Percentiles rank a stretch among this genome's conserved stretches.
phyloP scores from a whole-genome alignment of 345 rosid genomes.

The Eucalyptus marginata region DNA sequence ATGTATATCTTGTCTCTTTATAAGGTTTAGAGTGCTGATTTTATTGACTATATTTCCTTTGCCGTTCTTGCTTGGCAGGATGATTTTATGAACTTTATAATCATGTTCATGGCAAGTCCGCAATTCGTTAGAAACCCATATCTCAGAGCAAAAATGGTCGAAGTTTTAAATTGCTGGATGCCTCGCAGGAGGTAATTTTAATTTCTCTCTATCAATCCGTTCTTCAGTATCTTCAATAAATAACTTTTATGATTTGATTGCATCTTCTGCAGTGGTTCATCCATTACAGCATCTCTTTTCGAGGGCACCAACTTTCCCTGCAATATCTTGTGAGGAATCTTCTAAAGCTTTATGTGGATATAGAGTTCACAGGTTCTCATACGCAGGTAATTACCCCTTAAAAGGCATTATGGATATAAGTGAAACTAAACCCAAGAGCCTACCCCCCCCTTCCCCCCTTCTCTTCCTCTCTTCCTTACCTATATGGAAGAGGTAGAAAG shows the following conservation, averaged over 20 bases:
- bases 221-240: not conserved
- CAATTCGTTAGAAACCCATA: slow-evolving; percentile 81
- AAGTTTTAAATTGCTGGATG: slow-evolving; percentile 99
- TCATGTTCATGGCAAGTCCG: slow-evolving; percentile 98
- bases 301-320: slow-evolving; percentile 89
- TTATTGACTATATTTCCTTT: not conserved
- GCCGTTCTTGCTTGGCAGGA: slow-evolving; percentile 43
- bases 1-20: slow-evolving; percentile 1
- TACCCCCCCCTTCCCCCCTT: too few relatives aligned
- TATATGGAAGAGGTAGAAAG: not conserved
- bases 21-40: not conserved
- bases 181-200: slow-evolving; percentile 68
- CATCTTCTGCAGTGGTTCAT: slow-evolving; percentile 54
- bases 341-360: slow-evolving; percentile 96
- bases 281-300: slow-evolving; percentile 70
- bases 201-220: not conserved
- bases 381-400: slow-evolving; percentile 57
- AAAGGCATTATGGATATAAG: not conserved
- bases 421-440: not conserved
- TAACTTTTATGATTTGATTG: not conserved
- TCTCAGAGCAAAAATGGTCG: slow-evolving; percentile 99
- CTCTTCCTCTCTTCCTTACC: not conserved
- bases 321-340: slow-evolving; percentile 96
- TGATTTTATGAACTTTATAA: slow-evolving; percentile 95
- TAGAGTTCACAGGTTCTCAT: slow-evolving; percentile 98